Evolutionary conservation across 2,329 filamentous ascomycete genomes (phyloP).

Genomic region (Plectosphaerella plurivora): DNA sequence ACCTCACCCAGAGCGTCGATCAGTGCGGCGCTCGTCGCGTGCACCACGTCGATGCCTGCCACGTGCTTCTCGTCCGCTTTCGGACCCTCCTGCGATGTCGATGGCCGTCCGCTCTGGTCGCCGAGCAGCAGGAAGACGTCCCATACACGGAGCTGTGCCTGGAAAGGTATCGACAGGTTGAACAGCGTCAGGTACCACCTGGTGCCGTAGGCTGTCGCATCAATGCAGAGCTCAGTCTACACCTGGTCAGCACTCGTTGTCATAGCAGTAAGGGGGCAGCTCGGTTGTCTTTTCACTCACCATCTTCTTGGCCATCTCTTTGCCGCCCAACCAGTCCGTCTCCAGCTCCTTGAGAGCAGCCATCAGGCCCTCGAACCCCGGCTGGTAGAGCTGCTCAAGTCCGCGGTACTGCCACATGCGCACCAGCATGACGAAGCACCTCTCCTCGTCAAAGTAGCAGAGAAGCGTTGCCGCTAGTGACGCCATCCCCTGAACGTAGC

Average conservation of each 20-base stretch:
- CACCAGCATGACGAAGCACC: conserved; percentile 93
- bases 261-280: neutral
- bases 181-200: conserved; percentile 97
- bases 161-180: conserved; percentile 93
- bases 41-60: conserved; percentile 79
- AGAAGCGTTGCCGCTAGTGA: conserved; percentile 86
- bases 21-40: conserved; percentile 83
- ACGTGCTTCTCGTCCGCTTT: conserved; percentile 1
- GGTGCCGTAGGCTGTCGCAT: conserved; percentile 89
- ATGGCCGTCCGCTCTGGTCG: conserved; percentile 47
- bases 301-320: conserved; percentile 75
- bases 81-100: conserved; percentile 3
- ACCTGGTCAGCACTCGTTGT: conserved; percentile 5
- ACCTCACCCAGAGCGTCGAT: conserved; percentile 88
- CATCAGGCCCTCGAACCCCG: conserved; percentile 84
- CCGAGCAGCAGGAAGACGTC: conserved; percentile 96
- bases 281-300: conserved; percentile 43
- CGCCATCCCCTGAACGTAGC: conserved; percentile 98
- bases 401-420: conserved; percentile 87
- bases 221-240: conserved; percentile 72
- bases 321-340: conserved; percentile 71
- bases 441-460: conserved; percentile 96
- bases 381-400: conserved; percentile 76
- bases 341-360: conserved; percentile 82
- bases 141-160: conserved; percentile 92